These are phyloP conservation scores for Fistulina hepatica DNA, from an alignment of 1,284 basidiomycete species.

Conservation along the genomic window DNA sequence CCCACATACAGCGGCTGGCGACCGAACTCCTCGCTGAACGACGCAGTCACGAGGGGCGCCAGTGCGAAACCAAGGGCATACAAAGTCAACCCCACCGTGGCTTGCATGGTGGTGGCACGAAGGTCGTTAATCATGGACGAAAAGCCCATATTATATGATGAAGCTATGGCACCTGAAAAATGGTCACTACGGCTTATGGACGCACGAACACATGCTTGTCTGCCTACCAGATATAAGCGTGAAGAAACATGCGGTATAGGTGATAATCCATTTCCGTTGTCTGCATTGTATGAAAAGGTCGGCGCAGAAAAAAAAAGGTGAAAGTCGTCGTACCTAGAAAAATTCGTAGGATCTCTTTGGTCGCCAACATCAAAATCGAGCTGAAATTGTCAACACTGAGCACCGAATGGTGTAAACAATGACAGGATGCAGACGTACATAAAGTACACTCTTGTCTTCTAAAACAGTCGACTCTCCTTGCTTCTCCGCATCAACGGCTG, in stretches of 20 bases:
- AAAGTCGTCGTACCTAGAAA: background rate
- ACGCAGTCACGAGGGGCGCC: conserved; percentile 60
- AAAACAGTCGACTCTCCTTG: conserved; percentile 2
- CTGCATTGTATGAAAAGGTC: background rate
- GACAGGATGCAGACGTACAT: too few relatives aligned
- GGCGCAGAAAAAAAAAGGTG: too few relatives aligned
- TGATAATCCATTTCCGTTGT: background rate
- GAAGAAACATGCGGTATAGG: background rate
- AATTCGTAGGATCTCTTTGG: background rate
- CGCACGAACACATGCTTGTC: background rate
- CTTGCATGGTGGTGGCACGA: conserved; percentile 45
- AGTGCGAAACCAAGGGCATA: conserved; percentile 63
- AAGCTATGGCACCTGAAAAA: conserved; percentile 36
- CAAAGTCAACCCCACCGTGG: conserved; percentile 47
- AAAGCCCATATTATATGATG: conserved; percentile 49
- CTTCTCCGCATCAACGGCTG: background rate
- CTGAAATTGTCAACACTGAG: background rate
- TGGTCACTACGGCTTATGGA: conserved; percentile 5
- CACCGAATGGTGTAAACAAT: background rate
- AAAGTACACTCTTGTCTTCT: too few relatives aligned
- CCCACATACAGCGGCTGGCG: conserved; percentile 57
- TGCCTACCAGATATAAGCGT: background rate
- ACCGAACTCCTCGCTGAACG: conserved; percentile 73
- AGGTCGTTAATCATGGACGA: conserved; percentile 57
- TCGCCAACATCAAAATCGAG: background rate